Evolutionary conservation across 345 rosid genomes (phyloP).

Genomic region (Dovyalis caffra): DNA sequence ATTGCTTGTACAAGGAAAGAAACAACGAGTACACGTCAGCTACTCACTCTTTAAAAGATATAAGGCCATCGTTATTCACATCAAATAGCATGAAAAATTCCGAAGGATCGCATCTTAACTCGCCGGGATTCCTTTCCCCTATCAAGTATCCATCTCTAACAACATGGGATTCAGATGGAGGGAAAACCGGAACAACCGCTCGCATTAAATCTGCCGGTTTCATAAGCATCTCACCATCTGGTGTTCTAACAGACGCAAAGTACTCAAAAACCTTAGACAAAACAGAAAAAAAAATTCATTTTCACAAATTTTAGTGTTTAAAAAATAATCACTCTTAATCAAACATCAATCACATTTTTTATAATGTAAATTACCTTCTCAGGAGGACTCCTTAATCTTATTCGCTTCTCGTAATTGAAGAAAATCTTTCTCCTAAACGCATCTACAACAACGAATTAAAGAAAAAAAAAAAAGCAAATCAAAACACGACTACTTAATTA

Average conservation of each 20-base stretch:
- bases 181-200: constrained; percentile 88
- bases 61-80: constrained; percentile 67
- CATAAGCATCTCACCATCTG: constrained; percentile 74
- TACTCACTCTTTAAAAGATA: constrained; percentile 93
- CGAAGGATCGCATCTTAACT: constrained; percentile 69
- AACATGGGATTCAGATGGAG: constrained; percentile 81
- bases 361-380: constrained; percentile 58
- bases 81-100: constrained; percentile 92
- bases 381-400: constrained; percentile 86
- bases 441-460: constrained; percentile 39
- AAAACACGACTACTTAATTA: background rate
- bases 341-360: too few relatives aligned
- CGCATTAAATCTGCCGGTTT: constrained; percentile 89
- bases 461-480: too few relatives aligned
- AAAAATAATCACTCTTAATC: too few relatives aligned
- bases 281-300: too few relatives aligned
- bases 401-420: constrained; percentile 93
- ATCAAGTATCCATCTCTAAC: constrained; percentile 86
- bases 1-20: too few relatives aligned
- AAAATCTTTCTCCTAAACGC: constrained; percentile 78
- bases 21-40: background rate
- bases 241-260: constrained; percentile 61
- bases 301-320: too few relatives aligned
- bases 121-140: constrained; percentile 91
- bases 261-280: constrained; percentile 86